Conservation (phyloP, 495 filamentous ascomycete species). For the Entonaema liquescens region DNA sequence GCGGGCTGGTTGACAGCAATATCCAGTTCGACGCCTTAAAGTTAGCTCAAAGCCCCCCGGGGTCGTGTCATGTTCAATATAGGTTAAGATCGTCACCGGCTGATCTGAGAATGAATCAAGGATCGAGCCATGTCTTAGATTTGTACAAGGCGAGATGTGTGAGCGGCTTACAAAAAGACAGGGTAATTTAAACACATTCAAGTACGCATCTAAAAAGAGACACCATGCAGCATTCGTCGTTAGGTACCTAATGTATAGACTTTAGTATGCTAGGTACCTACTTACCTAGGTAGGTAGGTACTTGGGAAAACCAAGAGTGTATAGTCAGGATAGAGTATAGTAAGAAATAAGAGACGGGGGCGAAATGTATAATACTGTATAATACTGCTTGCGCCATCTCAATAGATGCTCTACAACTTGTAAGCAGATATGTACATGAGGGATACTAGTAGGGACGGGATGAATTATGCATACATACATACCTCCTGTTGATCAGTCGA, state of each 20-base stretch:
- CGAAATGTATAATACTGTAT: too few species aligned
- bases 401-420: too few species aligned
- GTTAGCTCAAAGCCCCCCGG: neutral
- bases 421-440: neutral
- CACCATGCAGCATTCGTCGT: constrained; percentile 1
- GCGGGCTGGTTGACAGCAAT: neutral
- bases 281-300: neutral
- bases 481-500: neutral
- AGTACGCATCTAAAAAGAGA: neutral
- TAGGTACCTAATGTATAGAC: neutral
- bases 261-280: neutral
- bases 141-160: constrained; percentile 24
- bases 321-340: too few species aligned
- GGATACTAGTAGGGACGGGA: neutral
- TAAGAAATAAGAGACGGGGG: too few species aligned
- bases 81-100: constrained; percentile 18
- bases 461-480: neutral
- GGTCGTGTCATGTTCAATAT: constrained; percentile 20
- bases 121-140: constrained; percentile 42
- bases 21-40: neutral
- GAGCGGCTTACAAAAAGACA: constrained; percentile 3
- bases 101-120: constrained; percentile 26
- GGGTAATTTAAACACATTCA: neutral
- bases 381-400: too few species aligned
- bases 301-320: too few species aligned